These are phyloP conservation scores for Bothriochloa decipiens DNA, from an alignment of 176 grass and related monocot species.

Conservation along the genomic window DNA sequence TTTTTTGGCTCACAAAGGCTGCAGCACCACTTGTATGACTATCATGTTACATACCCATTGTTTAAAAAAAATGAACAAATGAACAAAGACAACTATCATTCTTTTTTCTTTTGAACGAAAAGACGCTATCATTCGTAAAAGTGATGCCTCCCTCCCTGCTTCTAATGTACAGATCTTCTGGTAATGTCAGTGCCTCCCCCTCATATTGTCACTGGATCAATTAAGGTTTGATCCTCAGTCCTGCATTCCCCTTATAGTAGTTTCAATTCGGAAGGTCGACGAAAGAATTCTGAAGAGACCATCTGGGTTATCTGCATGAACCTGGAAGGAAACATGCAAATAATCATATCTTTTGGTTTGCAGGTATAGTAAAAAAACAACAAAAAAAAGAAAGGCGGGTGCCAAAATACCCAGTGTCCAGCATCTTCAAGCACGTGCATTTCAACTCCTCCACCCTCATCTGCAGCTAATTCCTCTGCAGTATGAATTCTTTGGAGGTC, in stretches of 20 bases:
- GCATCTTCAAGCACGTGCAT: constrained; percentile 98
- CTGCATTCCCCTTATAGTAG: constrained; percentile 67
- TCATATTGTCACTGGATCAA: neutral
- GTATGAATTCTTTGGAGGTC: constrained; percentile 87
- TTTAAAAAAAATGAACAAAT: no score
- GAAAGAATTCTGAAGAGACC: constrained; percentile 92
- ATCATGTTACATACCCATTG: no score
- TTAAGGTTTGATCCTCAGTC: constrained; percentile 33
- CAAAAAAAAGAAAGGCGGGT: neutral
- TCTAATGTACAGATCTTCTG: no score
- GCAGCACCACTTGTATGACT: no score
- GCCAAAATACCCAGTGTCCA: constrained; percentile 81
- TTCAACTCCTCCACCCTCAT: constrained; percentile 89
- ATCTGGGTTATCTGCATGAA: constrained; percentile 91
- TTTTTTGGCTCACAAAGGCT: no score
- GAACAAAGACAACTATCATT: no score
- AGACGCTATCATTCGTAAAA: no score
- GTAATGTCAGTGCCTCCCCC: no score
- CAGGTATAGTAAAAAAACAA: neutral
- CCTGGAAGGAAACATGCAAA: constrained; percentile 53
- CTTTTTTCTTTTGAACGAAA: no score
- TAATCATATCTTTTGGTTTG: neutral
- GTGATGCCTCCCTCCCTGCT: no score
- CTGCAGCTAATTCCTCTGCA: constrained; percentile 76
- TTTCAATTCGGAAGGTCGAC: constrained; percentile 76